Percentiles rank a stretch among this genome's conserved stretches.
Conservation (phyloP, 2,329 filamentous ascomycete species). For the Elsinoe perseae region DNA sequence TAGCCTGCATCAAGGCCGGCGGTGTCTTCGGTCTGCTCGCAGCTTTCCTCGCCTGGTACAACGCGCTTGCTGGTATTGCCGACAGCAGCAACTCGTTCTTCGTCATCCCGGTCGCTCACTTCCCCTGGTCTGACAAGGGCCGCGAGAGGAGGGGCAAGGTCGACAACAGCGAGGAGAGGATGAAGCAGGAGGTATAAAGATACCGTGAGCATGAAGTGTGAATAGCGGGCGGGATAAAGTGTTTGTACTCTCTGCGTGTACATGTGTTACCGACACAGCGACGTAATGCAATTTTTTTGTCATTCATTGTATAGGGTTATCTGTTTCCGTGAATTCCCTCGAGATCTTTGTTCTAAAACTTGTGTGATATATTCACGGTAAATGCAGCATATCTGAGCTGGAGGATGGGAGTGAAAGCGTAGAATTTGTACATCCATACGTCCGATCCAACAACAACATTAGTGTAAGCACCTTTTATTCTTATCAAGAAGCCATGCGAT, state of each 20-base stretch:
- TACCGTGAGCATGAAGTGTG: neutral
- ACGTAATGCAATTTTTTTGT: neutral
- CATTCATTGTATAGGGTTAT: too few relatives aligned
- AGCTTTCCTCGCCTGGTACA: constrained; percentile 49
- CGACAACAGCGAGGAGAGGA: constrained; percentile 36
- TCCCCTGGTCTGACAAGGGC: constrained; percentile 84
- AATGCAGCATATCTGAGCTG: too few relatives aligned
- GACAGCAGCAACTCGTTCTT: constrained; percentile 66
- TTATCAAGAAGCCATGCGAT: too few relatives aligned
- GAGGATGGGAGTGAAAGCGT: too few relatives aligned
- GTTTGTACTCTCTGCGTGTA: neutral
- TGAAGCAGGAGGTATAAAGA: constrained; percentile 23
- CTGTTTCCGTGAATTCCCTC: too few relatives aligned
- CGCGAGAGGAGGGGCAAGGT: constrained; percentile 47
- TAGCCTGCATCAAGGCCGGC: constrained; percentile 43
- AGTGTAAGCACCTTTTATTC: too few relatives aligned
- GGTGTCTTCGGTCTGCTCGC: constrained; percentile 47
- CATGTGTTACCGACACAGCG: neutral
- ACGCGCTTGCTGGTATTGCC: constrained; percentile 48
- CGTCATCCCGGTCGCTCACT: constrained; percentile 83
- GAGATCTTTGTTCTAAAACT: too few relatives aligned
- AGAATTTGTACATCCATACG: too few relatives aligned
- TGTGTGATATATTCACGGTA: too few relatives aligned
- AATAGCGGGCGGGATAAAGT: neutral
- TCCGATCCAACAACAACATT: too few relatives aligned